Evolutionary conservation across 2,329 filamentous ascomycete genomes (phyloP).

Genomic region (Colletotrichum tanaceti): DNA sequence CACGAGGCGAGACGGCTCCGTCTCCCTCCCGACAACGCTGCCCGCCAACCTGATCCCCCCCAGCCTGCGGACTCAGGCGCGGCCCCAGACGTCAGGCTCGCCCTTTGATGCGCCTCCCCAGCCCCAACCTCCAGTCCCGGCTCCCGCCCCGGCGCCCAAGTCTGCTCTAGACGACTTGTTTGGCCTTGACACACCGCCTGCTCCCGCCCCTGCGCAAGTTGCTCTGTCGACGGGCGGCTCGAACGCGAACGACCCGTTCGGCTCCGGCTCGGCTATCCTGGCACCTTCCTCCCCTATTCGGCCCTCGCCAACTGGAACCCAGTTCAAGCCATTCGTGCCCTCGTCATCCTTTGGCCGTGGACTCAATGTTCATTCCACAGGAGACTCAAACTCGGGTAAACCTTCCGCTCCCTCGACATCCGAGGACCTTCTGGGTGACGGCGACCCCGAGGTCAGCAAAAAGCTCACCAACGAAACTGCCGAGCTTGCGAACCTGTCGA

Average conservation of each 20-base stretch:
- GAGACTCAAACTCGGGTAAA: conserved; percentile 63
- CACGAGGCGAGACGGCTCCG: conserved; percentile 71
- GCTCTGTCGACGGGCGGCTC: conserved; percentile 81
- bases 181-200: conserved; percentile 74
- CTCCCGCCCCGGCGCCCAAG: conserved; percentile 64
- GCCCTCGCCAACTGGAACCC: conserved; percentile 59
- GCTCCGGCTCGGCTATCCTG: conserved; percentile 59
- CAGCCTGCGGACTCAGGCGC: conserved; percentile 76
- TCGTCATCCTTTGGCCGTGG: conserved; percentile 92
- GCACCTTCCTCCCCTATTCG: conserved; percentile 66
- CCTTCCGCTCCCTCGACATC: conserved; percentile 59
- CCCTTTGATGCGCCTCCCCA: conserved; percentile 63
- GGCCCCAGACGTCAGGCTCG: conserved; percentile 62
- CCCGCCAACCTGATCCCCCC: conserved; percentile 87
- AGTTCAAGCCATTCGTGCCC: conserved; percentile 91
- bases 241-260: conserved; percentile 71
- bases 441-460: conserved; percentile 87
- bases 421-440: conserved; percentile 91
- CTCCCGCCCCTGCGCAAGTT: conserved; percentile 65
- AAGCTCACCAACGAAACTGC: conserved; percentile 89
- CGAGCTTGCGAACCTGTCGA: conserved; percentile 94
- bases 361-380: conserved; percentile 81
- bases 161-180: conserved; percentile 95
- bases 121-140: conserved; percentile 42
- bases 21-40: conserved; percentile 77